Percentiles rank a stretch among this genome's conserved stretches.
Evolutionary conservation across 2,329 filamentous ascomycete species (phyloP).

Genomic region (Stromatinia cepivora): DNA sequence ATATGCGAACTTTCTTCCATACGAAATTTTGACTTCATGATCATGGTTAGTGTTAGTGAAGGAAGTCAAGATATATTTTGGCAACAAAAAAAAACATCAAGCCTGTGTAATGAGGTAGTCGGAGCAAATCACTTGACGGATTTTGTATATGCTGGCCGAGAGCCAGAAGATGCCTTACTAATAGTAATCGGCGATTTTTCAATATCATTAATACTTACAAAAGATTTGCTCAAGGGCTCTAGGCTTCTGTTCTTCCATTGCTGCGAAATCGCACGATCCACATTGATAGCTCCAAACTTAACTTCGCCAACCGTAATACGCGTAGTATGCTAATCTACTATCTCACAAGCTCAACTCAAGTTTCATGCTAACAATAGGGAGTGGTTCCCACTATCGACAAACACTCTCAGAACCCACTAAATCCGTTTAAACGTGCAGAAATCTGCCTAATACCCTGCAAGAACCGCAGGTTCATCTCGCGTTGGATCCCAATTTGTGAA

Average conservation of each 20-base stretch:
- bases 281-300: not conserved
- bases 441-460: not conserved
- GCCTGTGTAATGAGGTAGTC: no score
- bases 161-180: not conserved
- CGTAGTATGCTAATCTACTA: not conserved
- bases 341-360: not conserved
- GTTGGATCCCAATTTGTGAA: slow-evolving; percentile 4
- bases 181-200: not conserved
- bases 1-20: not conserved
- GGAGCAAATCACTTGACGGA: not conserved
- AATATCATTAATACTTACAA: not conserved
- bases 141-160: not conserved
- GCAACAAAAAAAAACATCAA: not conserved
- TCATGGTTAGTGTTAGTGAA: not conserved
- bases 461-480: not conserved
- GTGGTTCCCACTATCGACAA: not conserved
- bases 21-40: not conserved
- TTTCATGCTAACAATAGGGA: not conserved
- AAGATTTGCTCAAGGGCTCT: not conserved
- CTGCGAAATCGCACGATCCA: slow-evolving; percentile 3
- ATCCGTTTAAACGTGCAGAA: not conserved
- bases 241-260: not conserved
- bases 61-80: not conserved
- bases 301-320: not conserved
- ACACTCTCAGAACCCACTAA: not conserved